Base-by-base conservation (phyloP, 352 stramenopile genomes). In the Phytopythium kandeliae region DNA sequence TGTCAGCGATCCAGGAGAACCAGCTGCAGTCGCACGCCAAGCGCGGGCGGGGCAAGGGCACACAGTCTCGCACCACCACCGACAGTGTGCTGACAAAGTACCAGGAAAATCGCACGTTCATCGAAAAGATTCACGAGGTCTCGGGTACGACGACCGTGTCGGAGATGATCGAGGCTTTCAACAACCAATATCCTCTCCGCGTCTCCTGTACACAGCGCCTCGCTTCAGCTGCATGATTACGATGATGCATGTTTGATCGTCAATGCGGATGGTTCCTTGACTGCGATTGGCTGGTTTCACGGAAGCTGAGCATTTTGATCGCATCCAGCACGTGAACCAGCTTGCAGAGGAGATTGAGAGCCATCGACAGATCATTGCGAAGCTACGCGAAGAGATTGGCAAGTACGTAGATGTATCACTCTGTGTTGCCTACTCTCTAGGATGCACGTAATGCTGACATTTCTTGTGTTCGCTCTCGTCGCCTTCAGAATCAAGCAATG, bases 141-240 rank as follows among this genome's bases (percentile, higher is more conserved):
- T 86, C 79, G 0, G 82, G 82, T 13, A 92, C 72, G 1, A 83
- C 72, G 55, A 90, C 78, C 2, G 77, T 90, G 6, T 85, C 78
- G 1, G 82, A 89, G 48, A 80, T 92, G 69, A 92, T 92, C 57
- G 77, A 92, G 13, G 78, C 75, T 1, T 92, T 92, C 61, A 89
- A 91, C 62, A 85, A 78, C 36, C 79, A 93, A 82, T 78, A 78
- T 80, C 67, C 67, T 63, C 26, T 26, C 36, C 33, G 40, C 31
- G 36, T n/a, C n/a, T n/a, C n/a, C n/a, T n/a, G n/a, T n/a, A n/a
- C n/a, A n/a, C n/a, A n/a, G 37, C 38, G 48, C 40, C 4, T 24
- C 12, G 17, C 36, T 48, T 30, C n/a, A 3, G 34, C 3, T 58
- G 31, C 26, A 48, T 34, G 41, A n/a, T 48, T 48, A n/a, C n/a